Base-by-base conservation (phyloP, 768 basidiomycete genomes). In the Boletus fagicola region DNA sequence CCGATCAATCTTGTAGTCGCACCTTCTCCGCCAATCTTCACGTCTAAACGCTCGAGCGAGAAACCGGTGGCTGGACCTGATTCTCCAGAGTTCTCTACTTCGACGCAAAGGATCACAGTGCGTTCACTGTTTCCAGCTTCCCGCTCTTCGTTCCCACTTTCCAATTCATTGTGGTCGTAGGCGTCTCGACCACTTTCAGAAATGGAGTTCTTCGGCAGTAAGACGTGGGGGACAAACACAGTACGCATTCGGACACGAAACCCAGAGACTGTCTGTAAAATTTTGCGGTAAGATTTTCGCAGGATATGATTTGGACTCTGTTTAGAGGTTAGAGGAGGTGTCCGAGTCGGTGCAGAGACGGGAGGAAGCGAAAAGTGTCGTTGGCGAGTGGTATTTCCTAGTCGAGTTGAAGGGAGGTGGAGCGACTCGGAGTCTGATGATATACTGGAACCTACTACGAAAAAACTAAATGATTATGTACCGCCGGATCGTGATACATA, bases 221-320 rank as follows among this genome's bases (percentile, higher is more conserved):
- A 77, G 22, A 94, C 82, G 62, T 92, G 87, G 0, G 94, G 94
- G 12, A 95, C 86, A 61, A 94, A 92, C 6, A 94, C 88, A 0
- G 93, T 94, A n/a, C 93, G 83, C 94, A 96, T 96, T 35, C 93
- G 85, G 26, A 97, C 89, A 22, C 86, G 81, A 71, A 97, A 89
- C 4, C 92, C 94, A 28, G 90, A 89, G 4, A 88, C 85, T 0
- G 90, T 88, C 45, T 80, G 79, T 18, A 97, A 74, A 1, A 88
- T 86, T 65, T 89, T 87, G 28, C 94, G 82, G 70, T 85, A 94
- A 1, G 92, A 92, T 69, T 94, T 94, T 47, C 92, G 85, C 11
- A 97, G 76, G 0, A 91, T 90, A 0, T 88, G 82, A 33, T 77
- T 83, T 1, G 82, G 77, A 62, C 74, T 73, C 36, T 77, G 78